phyloP scores from a whole-genome alignment of 2,329 filamentous ascomycete species.

The Hypoxylon sp. region DNA sequence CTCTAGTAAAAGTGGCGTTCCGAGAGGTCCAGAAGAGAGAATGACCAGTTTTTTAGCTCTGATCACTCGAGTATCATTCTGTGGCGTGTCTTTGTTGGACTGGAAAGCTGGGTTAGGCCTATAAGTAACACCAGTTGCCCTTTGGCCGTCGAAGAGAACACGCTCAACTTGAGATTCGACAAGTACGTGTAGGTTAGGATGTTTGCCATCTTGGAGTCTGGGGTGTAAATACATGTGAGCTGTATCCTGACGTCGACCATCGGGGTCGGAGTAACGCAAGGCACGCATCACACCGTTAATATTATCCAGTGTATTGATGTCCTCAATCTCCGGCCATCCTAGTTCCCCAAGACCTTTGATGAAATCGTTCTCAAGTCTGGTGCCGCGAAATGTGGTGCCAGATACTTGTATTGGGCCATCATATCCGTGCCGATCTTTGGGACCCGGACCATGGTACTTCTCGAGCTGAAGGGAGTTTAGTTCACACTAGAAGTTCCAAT shows the following conservation, averaged over 20 bases:
- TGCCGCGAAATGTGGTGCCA: constrained; percentile 62
- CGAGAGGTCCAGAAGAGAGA: constrained; percentile 58
- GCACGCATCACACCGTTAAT: constrained; percentile 47
- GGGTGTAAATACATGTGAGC: constrained; percentile 68
- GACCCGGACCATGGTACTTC: constrained; percentile 67
- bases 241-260: constrained; percentile 66
- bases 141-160: constrained; percentile 40
- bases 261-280: constrained; percentile 49
- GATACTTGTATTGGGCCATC: constrained; percentile 71
- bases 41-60: constrained; percentile 66
- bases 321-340: constrained; percentile 67
- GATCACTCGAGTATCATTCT: constrained; percentile 42
- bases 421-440: constrained; percentile 64
- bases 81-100: background rate
- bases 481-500: constrained; percentile 11
- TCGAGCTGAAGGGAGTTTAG: constrained; percentile 62
- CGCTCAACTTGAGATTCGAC: constrained; percentile 64
- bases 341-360: constrained; percentile 63
- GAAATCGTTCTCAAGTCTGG: constrained; percentile 63
- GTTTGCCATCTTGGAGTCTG: constrained; percentile 60
- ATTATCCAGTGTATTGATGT: constrained; percentile 67
- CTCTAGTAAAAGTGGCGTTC: constrained; percentile 65
- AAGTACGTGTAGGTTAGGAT: constrained; percentile 68
- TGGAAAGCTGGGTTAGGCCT: constrained; percentile 36
- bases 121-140: constrained; percentile 38